Evolutionary conservation across 2,329 filamentous ascomycete genomes (phyloP), one percentile per base, ranked within the genome.

Genomic region (Trichoderma simmonsii): DNA sequence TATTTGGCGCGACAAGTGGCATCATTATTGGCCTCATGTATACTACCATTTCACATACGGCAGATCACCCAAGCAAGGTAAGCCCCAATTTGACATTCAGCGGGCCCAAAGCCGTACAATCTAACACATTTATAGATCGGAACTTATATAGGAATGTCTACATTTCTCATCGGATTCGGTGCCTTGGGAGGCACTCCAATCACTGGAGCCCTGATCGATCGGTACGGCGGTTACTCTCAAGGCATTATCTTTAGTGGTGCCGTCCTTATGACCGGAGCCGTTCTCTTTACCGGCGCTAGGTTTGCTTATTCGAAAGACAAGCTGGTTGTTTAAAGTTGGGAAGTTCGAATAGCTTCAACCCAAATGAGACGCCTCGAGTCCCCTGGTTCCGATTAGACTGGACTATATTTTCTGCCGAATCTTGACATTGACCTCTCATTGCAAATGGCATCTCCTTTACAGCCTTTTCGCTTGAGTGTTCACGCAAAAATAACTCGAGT

Each of bases 41-140:
- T 21, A 34, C 66, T 2, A 61, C 66, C 3, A 60, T 51, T 34
- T 57, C 66, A 12, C 66, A 61, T 6, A 69, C 66, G 6, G 56
- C 66, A 36, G 57, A 69, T 12, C 66, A 61, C 36, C 66, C 39
- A 8, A 51, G 66, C 56, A 69, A 69, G 39, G 66, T 69, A 54
- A 54, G 66, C 39, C n/a, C 7, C 28, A 36, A 1, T 15, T 34
- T n/a, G 7, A 9, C 51, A 28, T 14, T 59, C 12, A 34, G 4
- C 15, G 6, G 6, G 1, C 15, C 4, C 4, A 30, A 54, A 4
- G 14, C 3, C 8, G 2, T 8, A 6, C 3, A 26, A n/a, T 34
- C 56, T 69, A 34, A 69, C n/a, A 9, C 9, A 11, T 21, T 48
- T 15, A 34, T 26, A 69, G 66, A 69, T 69, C 26, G 56, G 56